Evolutionary conservation across 2,329 filamentous ascomycete species (phyloP).

Genomic region (Diaporthe vaccinii): DNA sequence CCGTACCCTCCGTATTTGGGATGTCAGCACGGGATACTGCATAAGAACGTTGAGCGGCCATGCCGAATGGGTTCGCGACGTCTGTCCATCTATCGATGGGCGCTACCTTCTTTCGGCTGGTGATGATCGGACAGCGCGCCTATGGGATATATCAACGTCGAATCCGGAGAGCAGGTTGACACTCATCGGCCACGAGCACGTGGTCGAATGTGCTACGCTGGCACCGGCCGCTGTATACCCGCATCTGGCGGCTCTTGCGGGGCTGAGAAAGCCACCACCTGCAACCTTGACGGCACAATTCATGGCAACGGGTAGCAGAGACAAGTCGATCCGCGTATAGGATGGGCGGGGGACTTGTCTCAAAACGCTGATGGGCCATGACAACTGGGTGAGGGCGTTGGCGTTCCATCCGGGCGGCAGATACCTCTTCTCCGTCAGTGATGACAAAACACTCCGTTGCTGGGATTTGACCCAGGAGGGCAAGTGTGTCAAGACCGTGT

Average conservation of each 20-base stretch:
- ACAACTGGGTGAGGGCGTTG: slow-evolving; percentile 91
- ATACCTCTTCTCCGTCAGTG: slow-evolving; percentile 86
- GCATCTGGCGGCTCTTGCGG: slow-evolving; percentile 82
- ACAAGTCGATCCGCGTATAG: slow-evolving; percentile 93
- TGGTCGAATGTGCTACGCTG: slow-evolving; percentile 87
- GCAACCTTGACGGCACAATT: slow-evolving; percentile 84
- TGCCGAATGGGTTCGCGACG: slow-evolving; percentile 90
- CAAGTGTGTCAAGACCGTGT: slow-evolving; percentile 86
- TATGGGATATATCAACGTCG: slow-evolving; percentile 85
- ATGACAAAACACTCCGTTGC: slow-evolving; percentile 93
- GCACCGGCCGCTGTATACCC: slow-evolving; percentile 84
- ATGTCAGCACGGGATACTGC: slow-evolving; percentile 92
- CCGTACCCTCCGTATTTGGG: slow-evolving; percentile 89
- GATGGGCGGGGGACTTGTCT: slow-evolving; percentile 86
- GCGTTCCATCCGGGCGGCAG: slow-evolving; percentile 94
- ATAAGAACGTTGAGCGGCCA: slow-evolving; percentile 91
- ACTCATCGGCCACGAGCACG: slow-evolving; percentile 88
- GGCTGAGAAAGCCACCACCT: slow-evolving; percentile 85
- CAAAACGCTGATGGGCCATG: slow-evolving; percentile 87
- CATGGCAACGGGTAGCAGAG: slow-evolving; percentile 88
- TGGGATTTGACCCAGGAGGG: slow-evolving; percentile 95
- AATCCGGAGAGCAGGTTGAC: slow-evolving; percentile 81
- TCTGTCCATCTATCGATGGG: slow-evolving; percentile 85
- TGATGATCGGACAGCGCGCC: slow-evolving; percentile 82
- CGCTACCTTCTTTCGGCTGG: slow-evolving; percentile 86